Evolutionary conservation across 768 basidiomycete genomes (phyloP).

Genomic region (Rhizopogon sp.): DNA sequence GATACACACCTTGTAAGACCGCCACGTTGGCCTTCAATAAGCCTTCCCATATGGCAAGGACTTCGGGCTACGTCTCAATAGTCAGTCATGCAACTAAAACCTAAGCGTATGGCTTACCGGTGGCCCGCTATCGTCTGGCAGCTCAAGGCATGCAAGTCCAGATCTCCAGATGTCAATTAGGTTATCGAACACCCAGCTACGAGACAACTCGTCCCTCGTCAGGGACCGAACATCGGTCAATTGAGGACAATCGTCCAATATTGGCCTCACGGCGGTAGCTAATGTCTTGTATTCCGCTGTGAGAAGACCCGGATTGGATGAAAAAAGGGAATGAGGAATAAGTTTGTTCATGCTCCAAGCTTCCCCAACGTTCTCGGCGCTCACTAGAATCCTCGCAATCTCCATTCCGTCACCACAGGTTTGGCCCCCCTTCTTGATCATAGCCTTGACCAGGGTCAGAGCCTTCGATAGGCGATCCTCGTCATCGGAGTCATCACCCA

Average conservation of each 20-base stretch:
- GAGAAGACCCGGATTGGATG: conserved; percentile 50
- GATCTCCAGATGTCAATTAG: conserved; percentile 52
- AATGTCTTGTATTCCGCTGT: conserved; percentile 47
- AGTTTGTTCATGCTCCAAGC: conserved; percentile 45
- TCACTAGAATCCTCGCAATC: conserved; percentile 37
- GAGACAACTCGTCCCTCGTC: conserved; percentile 50
- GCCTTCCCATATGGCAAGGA: conserved; percentile 53
- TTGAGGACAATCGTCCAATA: conserved; percentile 50
- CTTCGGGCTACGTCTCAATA: conserved; percentile 32
- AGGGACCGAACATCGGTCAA: conserved; percentile 53
- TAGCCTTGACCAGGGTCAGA: conserved; percentile 45
- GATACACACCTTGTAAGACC: conserved; percentile 38
- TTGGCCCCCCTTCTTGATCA: conserved; percentile 51
- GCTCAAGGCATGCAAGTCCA: conserved; percentile 37
- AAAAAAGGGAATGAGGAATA: conserved; percentile 50
- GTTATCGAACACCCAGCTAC: conserved; percentile 46
- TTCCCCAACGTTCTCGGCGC: conserved; percentile 25
- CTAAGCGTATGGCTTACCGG: conserved; percentile 40
- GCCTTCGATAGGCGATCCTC: conserved; percentile 39
- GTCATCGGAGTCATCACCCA: conserved; percentile 37
- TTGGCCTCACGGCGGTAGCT: conserved; percentile 40
- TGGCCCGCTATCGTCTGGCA: conserved; percentile 37
- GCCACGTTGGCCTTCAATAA: conserved; percentile 47
- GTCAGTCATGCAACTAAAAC: conserved; percentile 3
- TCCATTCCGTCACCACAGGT: conserved; percentile 54